Evolutionary conservation across 2,329 filamentous ascomycete species (phyloP), one percentile per base, ranked within the genome.

Genomic region (Escovopsis sp.): DNA sequence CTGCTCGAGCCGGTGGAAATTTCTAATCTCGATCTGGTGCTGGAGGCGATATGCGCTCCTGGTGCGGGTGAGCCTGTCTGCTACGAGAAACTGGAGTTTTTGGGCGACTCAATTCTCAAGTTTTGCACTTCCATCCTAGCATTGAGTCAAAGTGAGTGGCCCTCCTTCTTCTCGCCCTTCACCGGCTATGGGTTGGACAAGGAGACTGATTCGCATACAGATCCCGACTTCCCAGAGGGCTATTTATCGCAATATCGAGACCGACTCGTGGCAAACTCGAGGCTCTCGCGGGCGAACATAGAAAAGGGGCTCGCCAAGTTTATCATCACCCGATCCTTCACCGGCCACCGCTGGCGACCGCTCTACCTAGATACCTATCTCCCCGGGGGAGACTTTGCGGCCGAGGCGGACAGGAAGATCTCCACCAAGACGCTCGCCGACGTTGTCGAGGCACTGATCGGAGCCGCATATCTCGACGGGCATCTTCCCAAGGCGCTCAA

Each of bases 61-160:
- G 68, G 67, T 2, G 77, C 84, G 0, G 55, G 59, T 3, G 76
- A 79, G 39, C 57, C 63, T 1, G 70, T 68, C 0, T 73, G 94
- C 49, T 95, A 95, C 55, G 82, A 96, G 52, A 70, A 82, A 3
- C 65, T 94, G 0, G 91, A 96, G 56, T 93, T 93, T 50, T 64
- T 95, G 0, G 91, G 91, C 0, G 89, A 96, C 53, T 78, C 77
- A 0, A 68, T 94, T 2, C 67, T 96, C 33, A 96, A 96, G 53
- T 74, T 81, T 44, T 76, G 75, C 38, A 70, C 82, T 0, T 76
- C 78, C 0, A 57, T 85, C 1, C 80, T 86, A 43, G 67, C 88
- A 3, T 64, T 67, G 15, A 67, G 69, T 1, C 59, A 68, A 19
- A 55, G 73, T 76, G 55, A 59, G 70, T 59, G 23, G 23, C 6